phyloP scores from a whole-genome alignment of 164 flowering plant genomes.

The Paratinospora sagittata region DNA sequence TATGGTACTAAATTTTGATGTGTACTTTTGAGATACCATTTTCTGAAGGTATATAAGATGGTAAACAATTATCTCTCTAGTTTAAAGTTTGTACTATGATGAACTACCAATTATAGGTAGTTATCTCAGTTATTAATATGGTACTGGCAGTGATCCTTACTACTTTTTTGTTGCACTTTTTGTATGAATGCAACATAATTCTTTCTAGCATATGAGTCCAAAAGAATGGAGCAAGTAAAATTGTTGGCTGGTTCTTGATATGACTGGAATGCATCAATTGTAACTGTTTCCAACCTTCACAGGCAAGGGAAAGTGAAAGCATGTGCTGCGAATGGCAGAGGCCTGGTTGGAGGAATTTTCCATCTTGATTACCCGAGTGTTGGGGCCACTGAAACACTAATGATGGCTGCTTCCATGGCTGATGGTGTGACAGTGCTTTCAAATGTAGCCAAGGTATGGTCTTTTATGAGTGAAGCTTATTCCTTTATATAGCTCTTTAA shows the following conservation, averaged over 20 bases:
- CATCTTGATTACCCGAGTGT: conserved; percentile 48
- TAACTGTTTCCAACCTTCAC: conserved; percentile 12
- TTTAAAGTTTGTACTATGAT: too few relatives aligned
- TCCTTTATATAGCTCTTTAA: neutral
- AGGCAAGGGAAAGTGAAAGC: conserved; percentile 41
- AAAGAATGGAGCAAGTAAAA: neutral
- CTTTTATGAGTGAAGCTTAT: neutral
- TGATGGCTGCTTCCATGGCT: conserved; percentile 62
- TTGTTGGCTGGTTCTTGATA: neutral
- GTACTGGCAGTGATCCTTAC: too few relatives aligned
- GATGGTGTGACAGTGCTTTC: conserved; percentile 42
- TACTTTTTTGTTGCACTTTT: too few relatives aligned
- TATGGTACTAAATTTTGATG: too few relatives aligned
- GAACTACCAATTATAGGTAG: too few relatives aligned
- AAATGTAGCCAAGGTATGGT: conserved; percentile 45
- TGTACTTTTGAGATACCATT: too few relatives aligned
- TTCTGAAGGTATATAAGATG: too few relatives aligned
- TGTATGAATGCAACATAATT: too few relatives aligned
- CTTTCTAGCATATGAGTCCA: neutral
- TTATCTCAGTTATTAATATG: too few relatives aligned
- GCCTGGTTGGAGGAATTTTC: conserved; percentile 44
- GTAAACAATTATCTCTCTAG: too few relatives aligned
- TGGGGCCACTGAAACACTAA: conserved; percentile 53
- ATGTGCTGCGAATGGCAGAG: conserved; percentile 36
- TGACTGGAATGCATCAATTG: neutral